These are phyloP conservation scores for Laguncularia racemosa DNA, from an alignment of 345 rosid species.

Conservation along the genomic window DNA sequence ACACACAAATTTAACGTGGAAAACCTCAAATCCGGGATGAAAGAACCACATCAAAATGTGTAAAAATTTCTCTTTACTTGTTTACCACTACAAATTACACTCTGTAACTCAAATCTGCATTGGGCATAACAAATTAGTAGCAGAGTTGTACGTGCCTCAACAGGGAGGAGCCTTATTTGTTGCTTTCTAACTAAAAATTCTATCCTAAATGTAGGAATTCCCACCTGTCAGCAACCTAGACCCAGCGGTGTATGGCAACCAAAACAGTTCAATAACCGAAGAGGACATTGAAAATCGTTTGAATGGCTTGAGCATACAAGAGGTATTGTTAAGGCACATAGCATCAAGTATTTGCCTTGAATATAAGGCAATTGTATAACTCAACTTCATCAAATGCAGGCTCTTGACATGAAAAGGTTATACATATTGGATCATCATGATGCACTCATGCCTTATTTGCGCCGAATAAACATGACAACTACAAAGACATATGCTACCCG, in stretches of 20 bases:
- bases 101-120: no score
- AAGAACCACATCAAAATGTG: no score
- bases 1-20: no score
- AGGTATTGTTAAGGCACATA: constrained; percentile 9
- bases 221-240: constrained; percentile 30
- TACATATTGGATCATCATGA: constrained; percentile 27
- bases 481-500: constrained; percentile 15
- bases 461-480: constrained; percentile 10
- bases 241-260: constrained; percentile 20
- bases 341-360: no score
- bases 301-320: constrained; percentile 14
- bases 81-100: no score
- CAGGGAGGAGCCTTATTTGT: not conserved
- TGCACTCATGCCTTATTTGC: constrained; percentile 11
- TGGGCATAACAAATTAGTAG: no score
- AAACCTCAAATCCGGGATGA: no score
- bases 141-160: no score
- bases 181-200: not conserved
- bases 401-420: constrained; percentile 13
- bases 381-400: constrained; percentile 4
- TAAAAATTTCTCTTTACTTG: no score
- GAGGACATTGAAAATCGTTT: constrained; percentile 19
- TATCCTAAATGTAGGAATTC: constrained; percentile 20
- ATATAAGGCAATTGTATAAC: not conserved
- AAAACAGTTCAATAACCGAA: constrained; percentile 22